Conservation (phyloP, 106 monocot species). For the Dactylorhiza incarnata region DNA sequence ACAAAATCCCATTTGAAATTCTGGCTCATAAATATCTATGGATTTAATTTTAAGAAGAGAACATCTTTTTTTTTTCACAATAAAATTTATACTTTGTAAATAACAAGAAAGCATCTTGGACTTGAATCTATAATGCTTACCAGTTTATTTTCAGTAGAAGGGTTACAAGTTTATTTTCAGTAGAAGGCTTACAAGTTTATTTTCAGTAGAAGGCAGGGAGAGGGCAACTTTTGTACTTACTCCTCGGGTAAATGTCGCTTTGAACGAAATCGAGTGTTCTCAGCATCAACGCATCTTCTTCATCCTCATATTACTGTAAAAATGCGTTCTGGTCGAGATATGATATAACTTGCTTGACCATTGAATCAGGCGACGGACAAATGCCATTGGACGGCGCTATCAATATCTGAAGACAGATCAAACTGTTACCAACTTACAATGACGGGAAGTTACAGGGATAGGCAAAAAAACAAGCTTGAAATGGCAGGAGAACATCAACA, state of each 20-base stretch:
- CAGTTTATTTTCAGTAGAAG: background rate
- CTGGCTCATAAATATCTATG: too few relatives aligned
- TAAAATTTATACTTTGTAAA: too few relatives aligned
- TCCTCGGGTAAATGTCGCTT: background rate
- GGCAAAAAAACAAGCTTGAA: background rate
- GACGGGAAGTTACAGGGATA: too few relatives aligned
- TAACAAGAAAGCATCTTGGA: background rate
- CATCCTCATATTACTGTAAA: background rate
- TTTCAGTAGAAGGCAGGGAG: background rate
- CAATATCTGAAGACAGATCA: slow-evolving; percentile 1
- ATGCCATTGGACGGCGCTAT: background rate
- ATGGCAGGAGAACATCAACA: background rate
- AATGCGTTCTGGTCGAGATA: slow-evolving; percentile 2
- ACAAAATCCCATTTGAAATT: too few relatives aligned
- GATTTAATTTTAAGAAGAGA: too few relatives aligned
- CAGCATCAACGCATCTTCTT: background rate
- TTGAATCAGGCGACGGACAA: background rate
- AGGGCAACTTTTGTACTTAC: background rate
- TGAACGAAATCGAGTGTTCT: background rate
- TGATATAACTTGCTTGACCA: slow-evolving; percentile 2
- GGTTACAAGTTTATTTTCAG: background rate
- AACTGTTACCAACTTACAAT: background rate
- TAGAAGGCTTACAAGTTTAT: background rate
- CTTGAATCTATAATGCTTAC: background rate
- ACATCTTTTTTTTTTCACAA: too few relatives aligned